These are phyloP conservation scores for Fusarium chaquense DNA, from an alignment of 2,329 filamentous ascomycete species.

Conservation along the genomic window DNA sequence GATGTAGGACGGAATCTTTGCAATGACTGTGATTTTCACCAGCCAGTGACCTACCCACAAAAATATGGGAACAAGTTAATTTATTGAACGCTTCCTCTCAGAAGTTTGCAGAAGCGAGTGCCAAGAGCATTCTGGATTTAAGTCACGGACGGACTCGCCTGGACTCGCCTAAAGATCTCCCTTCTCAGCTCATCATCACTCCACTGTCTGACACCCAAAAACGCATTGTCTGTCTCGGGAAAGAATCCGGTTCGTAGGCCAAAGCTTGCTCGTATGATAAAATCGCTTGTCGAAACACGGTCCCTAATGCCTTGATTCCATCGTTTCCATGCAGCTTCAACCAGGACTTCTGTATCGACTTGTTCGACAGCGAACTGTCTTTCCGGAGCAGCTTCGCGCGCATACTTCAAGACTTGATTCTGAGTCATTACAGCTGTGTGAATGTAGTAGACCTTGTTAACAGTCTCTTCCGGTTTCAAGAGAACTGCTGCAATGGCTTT, in stretches of 20 bases:
- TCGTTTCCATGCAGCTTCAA: slow-evolving; percentile 16
- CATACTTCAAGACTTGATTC: slow-evolving; percentile 6
- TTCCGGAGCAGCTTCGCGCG: not conserved
- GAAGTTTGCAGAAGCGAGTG: not conserved
- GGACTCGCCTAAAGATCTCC: not conserved
- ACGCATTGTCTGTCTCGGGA: not conserved
- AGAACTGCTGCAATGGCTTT: not conserved
- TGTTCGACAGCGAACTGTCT: not conserved
- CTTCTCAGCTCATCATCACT: not conserved
- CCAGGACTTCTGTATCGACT: not conserved
- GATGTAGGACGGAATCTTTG: no score
- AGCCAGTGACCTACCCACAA: no score
- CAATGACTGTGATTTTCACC: no score
- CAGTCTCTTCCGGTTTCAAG: not conserved
- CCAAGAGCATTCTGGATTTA: not conserved
- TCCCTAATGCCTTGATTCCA: not conserved
- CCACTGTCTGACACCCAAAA: not conserved
- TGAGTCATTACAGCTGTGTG: slow-evolving; percentile 15
- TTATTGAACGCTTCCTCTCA: no score
- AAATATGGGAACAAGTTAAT: no score
- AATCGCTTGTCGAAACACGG: not conserved
- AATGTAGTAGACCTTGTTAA: slow-evolving; percentile 3
- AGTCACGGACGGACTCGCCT: rapidly evolving
- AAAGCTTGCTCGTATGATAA: slow-evolving; percentile 1
- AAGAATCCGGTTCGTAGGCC: not conserved